Base-by-base conservation (phyloP, 768 basidiomycete genomes). In the Lactarius indigo region DNA sequence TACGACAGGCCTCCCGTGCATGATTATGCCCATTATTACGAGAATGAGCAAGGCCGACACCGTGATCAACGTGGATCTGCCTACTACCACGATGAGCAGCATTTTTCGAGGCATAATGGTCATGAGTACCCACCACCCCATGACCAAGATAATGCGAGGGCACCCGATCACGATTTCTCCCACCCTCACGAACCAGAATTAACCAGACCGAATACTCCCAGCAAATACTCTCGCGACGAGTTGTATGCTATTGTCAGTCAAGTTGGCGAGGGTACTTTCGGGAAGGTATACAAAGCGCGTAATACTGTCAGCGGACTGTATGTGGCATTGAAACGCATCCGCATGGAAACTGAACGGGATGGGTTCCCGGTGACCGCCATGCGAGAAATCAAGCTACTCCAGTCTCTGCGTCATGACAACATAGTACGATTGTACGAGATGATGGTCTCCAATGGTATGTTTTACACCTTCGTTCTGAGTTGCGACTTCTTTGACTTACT, bases 361-460 rank as follows among this genome's bases (percentile, higher is more conserved):
- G 97, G 97, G 0, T 99, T 99, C 76, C 97, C 97, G 17, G 94
- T 99, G 8, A 99, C 97, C 33, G 95, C 97, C 1, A 96, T 98
- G 90, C 86, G 97, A 58, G 97, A 99, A 78, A 98, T 99, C 78
- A 99, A 98, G 74, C 85, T 99, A 47, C 78, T 99, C 37, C 97
- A 99, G 74, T 92, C 89, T 7, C 77, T 99, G 59, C 83, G 87
- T 66, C 96, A 99, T 76, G 83, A 84, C 44, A 99, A 99, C 73
- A 85, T 99, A 52, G 87, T 99, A 52, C 84, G 83, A 59, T 79
- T 99, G 42, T 87, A 91, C 70, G 97, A 99, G 78, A 99, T 99
- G 95, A 96, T 99, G 91, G 96, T 98, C 8, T 94, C 95, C 0
- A 92, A 93, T 71, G 95, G 97, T 95, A 72, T 70, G 85, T 71